Base-by-base conservation (phyloP, 331 rosid genomes). In the Rhamnella rubrinervis region DNA sequence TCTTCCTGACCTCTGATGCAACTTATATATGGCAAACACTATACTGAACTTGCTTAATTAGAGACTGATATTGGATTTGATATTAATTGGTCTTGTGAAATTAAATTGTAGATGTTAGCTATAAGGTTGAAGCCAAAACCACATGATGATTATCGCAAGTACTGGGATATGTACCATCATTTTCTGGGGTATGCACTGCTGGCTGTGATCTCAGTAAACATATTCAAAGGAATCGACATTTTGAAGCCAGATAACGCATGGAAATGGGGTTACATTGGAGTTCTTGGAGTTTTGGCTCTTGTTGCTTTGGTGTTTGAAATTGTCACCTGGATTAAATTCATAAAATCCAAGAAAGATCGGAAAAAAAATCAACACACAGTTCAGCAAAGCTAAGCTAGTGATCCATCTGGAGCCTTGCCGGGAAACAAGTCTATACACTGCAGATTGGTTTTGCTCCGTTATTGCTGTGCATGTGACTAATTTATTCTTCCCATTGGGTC, bases 121-220 rank as follows among this genome's bases (percentile, higher is more conserved):
- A 56, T 88, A 55, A 71, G 91, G 14, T 72, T 91, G 55, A 83
- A 64, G 79, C 95, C 92, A 0, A 31, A 21, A 4, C 0, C 0
- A 0, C 61, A 35, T 0, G 95, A 91, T 52, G 89, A 86, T 1
- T 91, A 88, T 49, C 59, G 92, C 13, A 84, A 76, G 66, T 82
- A 85, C 51, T 93, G 98, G 98, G 83, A 90, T 65, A 88, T 93
- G 88, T 93, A 93, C 72, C 98, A 93, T 75, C 97, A 93, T 71
- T 78, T 93, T 69, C 82, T 93, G n/a, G 97, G 98, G 20, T 93
- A 90, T 66, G 84, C 82, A 20, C 20, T 90, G 21, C n/a, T 93
- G 52, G 67, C 85, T 15, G 25, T 66, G 39, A 87, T 88, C 72
- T 0, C 68, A 25, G 50, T 85, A 21, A 90, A 93, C 80, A 88